Conservation (phyloP, 2,329 filamentous ascomycete genomes). For the Fusarium xyrophilum region DNA sequence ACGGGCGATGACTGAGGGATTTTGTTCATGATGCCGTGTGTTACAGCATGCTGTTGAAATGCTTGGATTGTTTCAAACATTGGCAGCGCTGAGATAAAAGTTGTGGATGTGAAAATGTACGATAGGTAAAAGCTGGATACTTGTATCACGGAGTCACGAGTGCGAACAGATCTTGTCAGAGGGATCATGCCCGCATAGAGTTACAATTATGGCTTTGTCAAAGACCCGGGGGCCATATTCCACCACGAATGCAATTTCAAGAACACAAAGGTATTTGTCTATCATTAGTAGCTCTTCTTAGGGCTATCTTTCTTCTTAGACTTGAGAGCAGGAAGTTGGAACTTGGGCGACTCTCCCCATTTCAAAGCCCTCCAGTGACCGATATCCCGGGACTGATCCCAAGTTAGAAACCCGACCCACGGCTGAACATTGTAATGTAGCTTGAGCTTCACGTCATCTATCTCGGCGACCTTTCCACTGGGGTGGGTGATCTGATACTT, state of each 20-base stretch:
- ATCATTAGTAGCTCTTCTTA: conserved; percentile 29
- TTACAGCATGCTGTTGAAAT: conserved; percentile 8
- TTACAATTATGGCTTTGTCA: neutral
- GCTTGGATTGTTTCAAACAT: conserved; percentile 5
- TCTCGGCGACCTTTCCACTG: conserved; percentile 75
- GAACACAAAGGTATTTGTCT: neutral
- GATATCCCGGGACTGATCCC: conserved; percentile 69
- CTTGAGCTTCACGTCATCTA: conserved; percentile 76
- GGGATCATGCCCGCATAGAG: neutral
- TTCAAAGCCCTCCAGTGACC: conserved; percentile 70
- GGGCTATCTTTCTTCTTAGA: conserved; percentile 53
- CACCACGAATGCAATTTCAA: conserved; percentile 12
- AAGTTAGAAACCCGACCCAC: conserved; percentile 88
- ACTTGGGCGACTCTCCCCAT: conserved; percentile 69
- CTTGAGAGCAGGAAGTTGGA: conserved; percentile 72
- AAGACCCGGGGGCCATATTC: conserved; percentile 30
- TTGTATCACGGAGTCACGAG: conserved; percentile 38
- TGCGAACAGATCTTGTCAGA: conserved; percentile 14
- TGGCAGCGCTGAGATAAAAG: conserved; percentile 4
- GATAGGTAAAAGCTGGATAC: conserved; percentile 34
- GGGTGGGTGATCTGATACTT: conserved; percentile 99
- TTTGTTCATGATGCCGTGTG: conserved; percentile 7
- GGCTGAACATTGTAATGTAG: conserved; percentile 98
- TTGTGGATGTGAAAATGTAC: conserved; percentile 28
- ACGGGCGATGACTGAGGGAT: neutral